Evolutionary conservation across 1,139 yeast genomes (phyloP).

Genomic region (Pichia sp.): DNA sequence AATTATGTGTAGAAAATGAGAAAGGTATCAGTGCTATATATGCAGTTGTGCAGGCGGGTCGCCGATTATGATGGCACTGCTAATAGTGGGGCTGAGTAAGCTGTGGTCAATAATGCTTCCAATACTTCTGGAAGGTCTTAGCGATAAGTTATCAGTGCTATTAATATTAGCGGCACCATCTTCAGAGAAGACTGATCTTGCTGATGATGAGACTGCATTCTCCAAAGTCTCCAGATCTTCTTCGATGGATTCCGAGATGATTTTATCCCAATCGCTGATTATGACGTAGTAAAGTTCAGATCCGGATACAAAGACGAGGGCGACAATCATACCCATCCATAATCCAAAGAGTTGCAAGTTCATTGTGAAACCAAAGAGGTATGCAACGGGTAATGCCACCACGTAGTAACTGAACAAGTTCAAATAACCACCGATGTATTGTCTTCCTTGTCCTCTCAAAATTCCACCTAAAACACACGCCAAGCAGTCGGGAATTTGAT

Average conservation of each 20-base stretch:
- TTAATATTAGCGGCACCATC: constrained; percentile 3
- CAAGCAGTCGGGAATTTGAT: constrained; percentile 51
- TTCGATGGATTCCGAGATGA: constrained; percentile 30
- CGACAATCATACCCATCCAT: constrained; percentile 58
- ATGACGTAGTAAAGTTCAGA: constrained; percentile 40
- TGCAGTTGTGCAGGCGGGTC: constrained; percentile 1
- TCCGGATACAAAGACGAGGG: constrained; percentile 40
- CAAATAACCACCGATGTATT: constrained; percentile 54
- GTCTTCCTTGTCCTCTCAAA: constrained; percentile 63
- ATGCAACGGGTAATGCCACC: constrained; percentile 54
- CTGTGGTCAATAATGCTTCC: constrained; percentile 16
- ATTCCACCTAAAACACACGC: constrained; percentile 53
- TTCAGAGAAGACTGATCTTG: not conserved
- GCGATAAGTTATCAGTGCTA: constrained; percentile 4
- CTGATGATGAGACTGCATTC: not conserved
- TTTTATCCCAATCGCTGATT: constrained; percentile 50
- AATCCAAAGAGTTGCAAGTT: constrained; percentile 44
- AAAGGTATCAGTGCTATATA: not conserved
- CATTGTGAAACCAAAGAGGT: constrained; percentile 42
- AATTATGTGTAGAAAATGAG: too few species aligned
- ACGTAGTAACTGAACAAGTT: constrained; percentile 51
- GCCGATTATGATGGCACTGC: constrained; percentile 1
- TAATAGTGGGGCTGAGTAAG: constrained; percentile 20
- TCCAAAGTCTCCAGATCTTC: constrained; percentile 18
- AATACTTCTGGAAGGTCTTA: constrained; percentile 11